Evolutionary conservation across 108 stramenopile genomes (phyloP).

Genomic region (Pseudonitzschia pungens): DNA sequence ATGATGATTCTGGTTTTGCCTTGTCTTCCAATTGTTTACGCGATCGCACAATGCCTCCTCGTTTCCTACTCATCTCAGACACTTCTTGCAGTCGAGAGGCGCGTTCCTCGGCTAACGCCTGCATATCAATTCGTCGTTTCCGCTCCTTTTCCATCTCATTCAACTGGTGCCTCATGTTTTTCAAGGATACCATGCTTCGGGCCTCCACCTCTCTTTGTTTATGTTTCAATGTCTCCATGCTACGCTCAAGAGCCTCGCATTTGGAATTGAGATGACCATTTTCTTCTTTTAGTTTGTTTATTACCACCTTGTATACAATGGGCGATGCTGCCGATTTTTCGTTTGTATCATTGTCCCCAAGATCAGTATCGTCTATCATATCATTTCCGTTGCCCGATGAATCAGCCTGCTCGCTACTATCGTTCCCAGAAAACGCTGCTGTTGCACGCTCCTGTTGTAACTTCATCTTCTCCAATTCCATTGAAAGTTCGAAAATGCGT

Average conservation of each 20-base stretch:
- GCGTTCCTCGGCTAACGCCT: neutral
- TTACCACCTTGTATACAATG: neutral
- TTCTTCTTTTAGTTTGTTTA: neutral
- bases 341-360: neutral
- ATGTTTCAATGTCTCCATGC: neutral
- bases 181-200: neutral
- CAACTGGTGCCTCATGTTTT: neutral
- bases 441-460: neutral
- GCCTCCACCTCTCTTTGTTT: neutral
- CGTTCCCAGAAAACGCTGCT: neutral
- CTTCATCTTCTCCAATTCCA: neutral
- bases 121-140: neutral
- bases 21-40: neutral
- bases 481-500: neutral
- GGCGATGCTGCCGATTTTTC: neutral
- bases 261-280: neutral
- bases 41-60: neutral
- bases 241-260: neutral
- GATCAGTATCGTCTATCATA: neutral
- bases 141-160: neutral
- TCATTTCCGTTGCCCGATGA: neutral
- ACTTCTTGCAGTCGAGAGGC: neutral
- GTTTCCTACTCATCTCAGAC: neutral
- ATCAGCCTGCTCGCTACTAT: neutral
- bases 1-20: neutral